Evolutionary conservation across 768 basidiomycete genomes (phyloP).

Genomic region (Fistulinella prunicolor): DNA sequence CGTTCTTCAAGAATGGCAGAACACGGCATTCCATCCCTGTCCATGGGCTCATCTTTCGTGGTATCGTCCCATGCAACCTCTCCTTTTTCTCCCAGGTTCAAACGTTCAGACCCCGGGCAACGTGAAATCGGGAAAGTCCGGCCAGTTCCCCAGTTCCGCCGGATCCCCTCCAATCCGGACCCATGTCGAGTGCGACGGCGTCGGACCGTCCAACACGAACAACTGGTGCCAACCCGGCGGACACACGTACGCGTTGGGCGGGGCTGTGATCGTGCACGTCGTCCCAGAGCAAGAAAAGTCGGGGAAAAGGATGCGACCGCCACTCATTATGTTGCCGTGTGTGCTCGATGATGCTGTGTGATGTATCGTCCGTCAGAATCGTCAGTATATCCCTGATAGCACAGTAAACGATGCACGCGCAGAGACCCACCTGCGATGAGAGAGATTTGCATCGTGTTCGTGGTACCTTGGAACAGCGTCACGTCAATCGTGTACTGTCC

Average conservation of each 20-base stretch:
- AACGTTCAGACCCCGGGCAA: constrained; percentile 50
- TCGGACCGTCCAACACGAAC: constrained; percentile 75
- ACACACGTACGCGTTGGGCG: constrained; percentile 62
- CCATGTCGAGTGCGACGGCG: constrained; percentile 72
- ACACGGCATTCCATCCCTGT: too few species aligned
- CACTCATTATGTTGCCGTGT: constrained; percentile 72
- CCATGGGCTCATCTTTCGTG: too few species aligned
- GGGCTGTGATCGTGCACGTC: constrained; percentile 74
- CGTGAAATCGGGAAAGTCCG: constrained; percentile 63
- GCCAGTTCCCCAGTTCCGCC: constrained; percentile 68
- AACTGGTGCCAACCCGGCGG: constrained; percentile 79
- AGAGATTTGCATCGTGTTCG: constrained; percentile 53
- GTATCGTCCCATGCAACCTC: too few species aligned
- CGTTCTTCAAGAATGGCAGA: too few species aligned
- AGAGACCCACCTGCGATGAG: constrained; percentile 57
- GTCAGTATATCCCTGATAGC: neutral
- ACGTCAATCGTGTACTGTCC: constrained; percentile 52
- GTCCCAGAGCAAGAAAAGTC: constrained; percentile 65
- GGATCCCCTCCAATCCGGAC: constrained; percentile 82
- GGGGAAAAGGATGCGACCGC: constrained; percentile 69
- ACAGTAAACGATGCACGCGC: neutral
- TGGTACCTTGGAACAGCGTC: constrained; percentile 39
- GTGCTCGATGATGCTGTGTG: constrained; percentile 64
- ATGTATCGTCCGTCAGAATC: neutral
- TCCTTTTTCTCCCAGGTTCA: too few species aligned